Percentiles rank a stretch among this genome's conserved stretches.
Conservation (phyloP, 2,329 filamentous ascomycete genomes). For the Anisogramma anomala region DNA sequence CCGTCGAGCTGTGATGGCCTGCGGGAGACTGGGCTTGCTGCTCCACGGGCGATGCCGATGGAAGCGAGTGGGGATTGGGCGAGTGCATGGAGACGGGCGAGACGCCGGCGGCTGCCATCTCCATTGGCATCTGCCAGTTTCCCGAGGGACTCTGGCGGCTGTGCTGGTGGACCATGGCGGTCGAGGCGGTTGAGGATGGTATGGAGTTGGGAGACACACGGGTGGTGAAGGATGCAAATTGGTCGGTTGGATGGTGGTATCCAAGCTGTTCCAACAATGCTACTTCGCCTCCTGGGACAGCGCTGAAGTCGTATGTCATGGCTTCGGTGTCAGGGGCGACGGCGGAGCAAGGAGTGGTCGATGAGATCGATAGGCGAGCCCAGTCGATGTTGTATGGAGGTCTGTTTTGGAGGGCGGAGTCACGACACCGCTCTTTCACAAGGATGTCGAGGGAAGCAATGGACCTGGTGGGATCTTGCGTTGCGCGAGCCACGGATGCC, state of each 20-base stretch:
- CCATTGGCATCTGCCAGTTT: constrained; percentile 41
- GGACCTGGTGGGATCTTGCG: constrained; percentile 24
- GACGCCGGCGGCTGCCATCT: constrained; percentile 27
- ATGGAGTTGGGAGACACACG: constrained; percentile 27
- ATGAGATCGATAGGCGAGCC: constrained; percentile 28
- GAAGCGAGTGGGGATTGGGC: constrained; percentile 30
- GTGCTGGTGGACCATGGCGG: constrained; percentile 20
- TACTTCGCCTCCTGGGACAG: constrained; percentile 38
- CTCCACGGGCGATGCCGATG: constrained; percentile 41
- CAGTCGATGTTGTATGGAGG: constrained; percentile 36
- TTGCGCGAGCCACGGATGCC: constrained; percentile 16
- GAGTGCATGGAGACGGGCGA: constrained; percentile 25
- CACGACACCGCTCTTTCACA: constrained; percentile 36
- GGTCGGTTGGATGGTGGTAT: constrained; percentile 49
- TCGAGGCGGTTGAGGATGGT: constrained; percentile 26
- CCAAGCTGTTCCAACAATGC: constrained; percentile 48
- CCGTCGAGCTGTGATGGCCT: constrained; percentile 33
- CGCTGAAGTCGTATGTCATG: constrained; percentile 51
- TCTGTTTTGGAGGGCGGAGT: constrained; percentile 24
- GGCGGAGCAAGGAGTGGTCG: constrained; percentile 22
- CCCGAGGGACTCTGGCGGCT: constrained; percentile 29
- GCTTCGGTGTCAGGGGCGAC: constrained; percentile 23
- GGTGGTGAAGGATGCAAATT: constrained; percentile 38
- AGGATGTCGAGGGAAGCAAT: constrained; percentile 18
- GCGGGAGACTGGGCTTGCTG: constrained; percentile 34